Conservation (phyloP, 441 rosid genomes). For the Brassica hybrid region DNA sequence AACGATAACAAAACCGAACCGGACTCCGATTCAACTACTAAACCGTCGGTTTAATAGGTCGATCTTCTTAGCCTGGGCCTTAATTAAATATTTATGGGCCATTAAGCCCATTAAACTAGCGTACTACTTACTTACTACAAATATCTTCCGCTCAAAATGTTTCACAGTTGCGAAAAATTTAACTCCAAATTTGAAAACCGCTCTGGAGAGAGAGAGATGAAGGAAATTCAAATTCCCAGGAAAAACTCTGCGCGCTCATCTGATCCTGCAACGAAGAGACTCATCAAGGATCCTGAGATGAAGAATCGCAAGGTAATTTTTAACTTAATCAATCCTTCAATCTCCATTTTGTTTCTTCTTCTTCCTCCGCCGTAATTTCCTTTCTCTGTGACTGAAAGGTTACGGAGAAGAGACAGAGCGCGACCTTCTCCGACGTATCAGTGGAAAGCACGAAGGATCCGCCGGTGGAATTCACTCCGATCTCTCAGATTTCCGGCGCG, state of each 20-base stretch:
- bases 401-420: constrained; percentile 43
- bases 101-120: constrained; percentile 22
- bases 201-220: constrained; percentile 25
- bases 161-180: constrained; percentile 19
- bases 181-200: constrained; percentile 16
- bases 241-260: constrained; percentile 41
- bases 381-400: constrained; percentile 26
- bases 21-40: not conserved
- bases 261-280: constrained; percentile 31
- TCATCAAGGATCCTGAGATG: constrained; percentile 35
- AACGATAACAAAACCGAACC: constrained; percentile 9
- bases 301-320: constrained; percentile 41
- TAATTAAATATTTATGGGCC: not conserved
- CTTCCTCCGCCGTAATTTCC: constrained; percentile 4
- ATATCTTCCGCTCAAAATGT: constrained; percentile 2
- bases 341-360: constrained; percentile 1
- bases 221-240: constrained; percentile 45
- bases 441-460: constrained; percentile 32
- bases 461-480: constrained; percentile 16
- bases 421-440: constrained; percentile 33
- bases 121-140: constrained; percentile 13
- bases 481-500: constrained; percentile 22
- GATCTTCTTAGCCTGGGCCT: constrained; percentile 30
- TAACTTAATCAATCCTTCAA: not conserved
- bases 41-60: not conserved